These are phyloP conservation scores for Geotrichum carabidarum DNA, from an alignment of 1,139 yeast species.

Conservation along the genomic window DNA sequence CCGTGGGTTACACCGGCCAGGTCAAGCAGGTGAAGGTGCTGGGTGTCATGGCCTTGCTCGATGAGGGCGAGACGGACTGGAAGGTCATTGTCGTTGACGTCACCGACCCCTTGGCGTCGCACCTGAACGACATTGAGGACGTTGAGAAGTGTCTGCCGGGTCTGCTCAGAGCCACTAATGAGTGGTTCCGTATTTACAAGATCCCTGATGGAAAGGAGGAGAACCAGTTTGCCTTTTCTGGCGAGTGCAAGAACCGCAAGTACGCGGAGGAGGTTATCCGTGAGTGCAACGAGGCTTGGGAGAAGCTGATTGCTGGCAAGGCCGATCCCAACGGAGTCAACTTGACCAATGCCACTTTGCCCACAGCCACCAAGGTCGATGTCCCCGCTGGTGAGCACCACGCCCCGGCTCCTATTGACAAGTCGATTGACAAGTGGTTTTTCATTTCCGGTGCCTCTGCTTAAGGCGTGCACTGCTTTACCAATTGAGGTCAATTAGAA, in stretches of 20 bases:
- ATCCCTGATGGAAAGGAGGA: slow-evolving; percentile 87
- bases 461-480: not conserved
- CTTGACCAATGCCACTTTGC: slow-evolving; percentile 70
- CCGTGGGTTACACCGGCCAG: slow-evolving; percentile 66
- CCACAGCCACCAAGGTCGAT: slow-evolving; percentile 43
- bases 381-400: slow-evolving; percentile 64
- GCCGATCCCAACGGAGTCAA: slow-evolving; percentile 44
- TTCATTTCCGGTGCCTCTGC: slow-evolving; percentile 48
- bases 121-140: slow-evolving; percentile 69
- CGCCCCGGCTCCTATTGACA: slow-evolving; percentile 91
- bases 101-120: slow-evolving; percentile 69
- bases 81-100: slow-evolving; percentile 73
- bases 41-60: slow-evolving; percentile 82
- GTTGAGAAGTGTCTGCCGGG: slow-evolving; percentile 76
- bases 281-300: slow-evolving; percentile 74
- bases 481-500: no score
- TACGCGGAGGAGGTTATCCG: slow-evolving; percentile 68
- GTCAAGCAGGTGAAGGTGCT: slow-evolving; percentile 76
- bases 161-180: slow-evolving; percentile 71
- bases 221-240: slow-evolving; percentile 80
- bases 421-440: slow-evolving; percentile 98
- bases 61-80: slow-evolving; percentile 95
- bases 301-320: slow-evolving; percentile 52
- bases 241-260: slow-evolving; percentile 66
- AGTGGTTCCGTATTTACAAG: slow-evolving; percentile 89